These are phyloP conservation scores for Tolypocladium cylindrosporum DNA, from an alignment of 2,329 filamentous ascomycete species.

Conservation along the genomic window DNA sequence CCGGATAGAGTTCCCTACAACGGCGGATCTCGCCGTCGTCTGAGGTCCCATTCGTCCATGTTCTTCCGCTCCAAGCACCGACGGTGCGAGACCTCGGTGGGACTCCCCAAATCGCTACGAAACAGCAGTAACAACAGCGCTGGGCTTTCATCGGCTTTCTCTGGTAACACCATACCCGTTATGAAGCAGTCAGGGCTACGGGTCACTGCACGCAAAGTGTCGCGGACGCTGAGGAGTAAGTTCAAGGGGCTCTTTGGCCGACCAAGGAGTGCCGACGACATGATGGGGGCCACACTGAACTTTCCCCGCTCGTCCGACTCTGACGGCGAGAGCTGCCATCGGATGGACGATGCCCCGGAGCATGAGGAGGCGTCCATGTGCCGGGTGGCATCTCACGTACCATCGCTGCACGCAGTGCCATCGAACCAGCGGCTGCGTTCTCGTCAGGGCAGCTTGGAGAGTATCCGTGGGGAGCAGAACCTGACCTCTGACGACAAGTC, in stretches of 20 bases:
- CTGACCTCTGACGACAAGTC: conserved; percentile 42
- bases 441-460: conserved; percentile 45
- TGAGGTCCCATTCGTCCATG: conserved; percentile 31
- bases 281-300: conserved; percentile 1
- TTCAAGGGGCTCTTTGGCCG: conserved; percentile 35
- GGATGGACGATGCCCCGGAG: conserved; percentile 21
- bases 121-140: conserved; percentile 31
- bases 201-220: conserved; percentile 50
- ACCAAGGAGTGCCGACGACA: conserved; percentile 11
- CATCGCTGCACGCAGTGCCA: conserved; percentile 38
- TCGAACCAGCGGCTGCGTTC: conserved; percentile 38
- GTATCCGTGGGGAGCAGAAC: conserved; percentile 28
- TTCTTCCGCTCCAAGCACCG: conserved; percentile 30
- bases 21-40: conserved; percentile 20
- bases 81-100: conserved; percentile 20
- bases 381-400: conserved; percentile 36
- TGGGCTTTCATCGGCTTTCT: conserved; percentile 20
- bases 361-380: conserved; percentile 35
- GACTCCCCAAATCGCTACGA: conserved; percentile 39
- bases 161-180: conserved; percentile 11
- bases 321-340: conserved; percentile 19
- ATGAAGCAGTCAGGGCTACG: conserved; percentile 26
- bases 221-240: conserved; percentile 49
- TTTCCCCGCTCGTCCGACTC: conserved; percentile 8
- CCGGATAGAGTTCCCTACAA: conserved; percentile 25